A percentile compares a stretch with the other conserved stretches of the same genome.
These are phyloP conservation scores for Paramecium biaurelia DNA, from an alignment of 73 alveolate genomes.

Conservation along the genomic window DNA sequence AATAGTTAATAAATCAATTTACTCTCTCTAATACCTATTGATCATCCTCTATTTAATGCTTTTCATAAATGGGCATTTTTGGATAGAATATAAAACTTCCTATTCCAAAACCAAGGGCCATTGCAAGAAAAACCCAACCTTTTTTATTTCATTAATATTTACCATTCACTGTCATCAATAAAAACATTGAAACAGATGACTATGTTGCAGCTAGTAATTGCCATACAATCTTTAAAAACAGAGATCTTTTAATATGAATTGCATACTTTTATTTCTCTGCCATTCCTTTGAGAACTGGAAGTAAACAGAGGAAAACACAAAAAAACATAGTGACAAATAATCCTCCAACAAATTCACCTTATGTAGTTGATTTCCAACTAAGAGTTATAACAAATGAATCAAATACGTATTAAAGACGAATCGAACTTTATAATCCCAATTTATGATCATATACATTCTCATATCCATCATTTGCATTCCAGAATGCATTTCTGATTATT, in stretches of 20 bases:
- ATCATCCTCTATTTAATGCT: neutral
- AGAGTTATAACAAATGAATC: neutral
- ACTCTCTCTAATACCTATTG: neutral
- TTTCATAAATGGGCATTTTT: neutral
- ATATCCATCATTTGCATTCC: neutral
- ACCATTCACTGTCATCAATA: neutral
- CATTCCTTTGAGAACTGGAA: neutral
- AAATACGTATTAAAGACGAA: neutral
- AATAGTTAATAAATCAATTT: neutral
- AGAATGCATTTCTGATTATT: neutral
- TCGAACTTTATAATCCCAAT: neutral
- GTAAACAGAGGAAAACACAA: neutral
- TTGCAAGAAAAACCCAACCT: neutral
- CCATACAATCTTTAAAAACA: neutral
- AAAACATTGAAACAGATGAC: neutral
- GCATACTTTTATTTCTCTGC: neutral
- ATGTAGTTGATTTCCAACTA: neutral
- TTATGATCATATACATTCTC: neutral
- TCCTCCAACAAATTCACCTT: neutral
- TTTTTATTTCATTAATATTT: neutral
- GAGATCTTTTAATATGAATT: neutral
- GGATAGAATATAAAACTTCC: neutral
- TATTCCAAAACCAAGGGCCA: neutral
- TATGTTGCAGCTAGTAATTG: neutral
- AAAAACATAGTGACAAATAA: neutral